A percentile compares a stretch with the other conserved stretches of the same genome.
phyloP scores from a whole-genome alignment of 2,329 filamentous ascomycete species.

The Fusarium tanahbumbuense region DNA sequence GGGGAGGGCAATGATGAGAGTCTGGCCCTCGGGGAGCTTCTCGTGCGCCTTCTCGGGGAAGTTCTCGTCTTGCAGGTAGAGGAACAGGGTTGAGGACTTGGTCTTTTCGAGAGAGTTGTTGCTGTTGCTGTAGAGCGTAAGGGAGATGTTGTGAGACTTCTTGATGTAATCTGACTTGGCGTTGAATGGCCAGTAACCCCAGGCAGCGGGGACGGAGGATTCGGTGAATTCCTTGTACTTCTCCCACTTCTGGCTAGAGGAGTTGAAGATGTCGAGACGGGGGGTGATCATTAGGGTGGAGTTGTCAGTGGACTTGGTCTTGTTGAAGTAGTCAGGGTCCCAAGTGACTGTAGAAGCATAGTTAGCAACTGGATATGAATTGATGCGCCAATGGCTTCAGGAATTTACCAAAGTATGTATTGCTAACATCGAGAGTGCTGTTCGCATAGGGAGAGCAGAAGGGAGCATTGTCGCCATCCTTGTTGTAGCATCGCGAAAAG shows the following conservation, averaged over 20 bases:
- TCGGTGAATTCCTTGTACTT: conserved; percentile 52
- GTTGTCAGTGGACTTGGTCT: conserved; percentile 54
- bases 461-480: conserved; percentile 59
- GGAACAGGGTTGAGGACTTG: conserved; percentile 58
- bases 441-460: conserved; percentile 63
- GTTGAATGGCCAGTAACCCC: conserved; percentile 63
- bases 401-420: conserved; percentile 63
- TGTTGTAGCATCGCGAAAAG: conserved; percentile 64
- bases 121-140: conserved; percentile 57
- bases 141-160: conserved; percentile 59
- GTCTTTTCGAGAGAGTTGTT: conserved; percentile 50
- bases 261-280: conserved; percentile 57
- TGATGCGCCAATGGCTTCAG: neutral
- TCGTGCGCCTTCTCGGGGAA: conserved; percentile 53
- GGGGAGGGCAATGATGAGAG: conserved; percentile 66
- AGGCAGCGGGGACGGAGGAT: conserved; percentile 51
- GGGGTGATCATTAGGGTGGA: conserved; percentile 48
- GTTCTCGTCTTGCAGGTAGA: conserved; percentile 50
- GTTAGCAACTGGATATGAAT: neutral
- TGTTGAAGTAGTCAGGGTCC: conserved; percentile 64
- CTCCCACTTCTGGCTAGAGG: conserved; percentile 51
- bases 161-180: conserved; percentile 54
- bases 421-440: conserved; percentile 57
- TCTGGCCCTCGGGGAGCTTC: conserved; percentile 51
- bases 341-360: conserved; percentile 60